phyloP scores from a whole-genome alignment of 148 eudicot genomes.

The Vaccinium darrowii region DNA sequence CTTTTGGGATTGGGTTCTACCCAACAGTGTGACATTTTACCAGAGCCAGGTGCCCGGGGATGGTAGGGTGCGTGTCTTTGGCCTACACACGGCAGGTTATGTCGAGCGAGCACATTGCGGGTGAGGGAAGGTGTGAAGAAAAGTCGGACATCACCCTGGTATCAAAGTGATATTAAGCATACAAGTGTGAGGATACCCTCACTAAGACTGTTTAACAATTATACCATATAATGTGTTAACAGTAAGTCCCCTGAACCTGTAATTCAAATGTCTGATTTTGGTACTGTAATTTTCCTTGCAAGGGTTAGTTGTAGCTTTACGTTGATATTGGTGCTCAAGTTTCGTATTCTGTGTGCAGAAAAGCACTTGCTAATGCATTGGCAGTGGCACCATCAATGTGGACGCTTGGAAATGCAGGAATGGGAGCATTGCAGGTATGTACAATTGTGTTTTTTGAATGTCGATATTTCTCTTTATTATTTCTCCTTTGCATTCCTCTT shows the following conservation, averaged over 20 bases:
- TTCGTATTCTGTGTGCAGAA: constrained; percentile 34
- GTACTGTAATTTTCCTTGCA: background rate
- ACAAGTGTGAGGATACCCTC: too few relatives aligned
- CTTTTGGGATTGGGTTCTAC: too few relatives aligned
- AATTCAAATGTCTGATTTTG: background rate
- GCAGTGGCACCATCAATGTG: constrained; percentile 97
- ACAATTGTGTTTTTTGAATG: background rate
- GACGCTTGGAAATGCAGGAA: constrained; percentile 99
- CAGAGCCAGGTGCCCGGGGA: too few relatives aligned
- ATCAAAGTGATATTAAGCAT: too few relatives aligned
- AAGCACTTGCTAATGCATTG: constrained; percentile 91
- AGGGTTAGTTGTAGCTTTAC: background rate
- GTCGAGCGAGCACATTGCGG: too few relatives aligned
- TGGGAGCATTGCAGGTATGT: constrained; percentile 96
- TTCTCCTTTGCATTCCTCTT: background rate
- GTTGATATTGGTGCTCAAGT: background rate
- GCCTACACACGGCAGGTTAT: too few relatives aligned
- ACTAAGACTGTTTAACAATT: background rate
- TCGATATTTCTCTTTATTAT: background rate
- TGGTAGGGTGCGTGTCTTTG: too few relatives aligned
- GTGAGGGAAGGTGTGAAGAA: too few relatives aligned
- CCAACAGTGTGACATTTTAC: too few relatives aligned
- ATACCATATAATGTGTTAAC: background rate
- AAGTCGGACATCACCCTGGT: too few relatives aligned
- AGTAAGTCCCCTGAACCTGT: background rate